phyloP scores from a whole-genome alignment of 352 stramenopile genomes.

The Thalassiosira oceanica region DNA sequence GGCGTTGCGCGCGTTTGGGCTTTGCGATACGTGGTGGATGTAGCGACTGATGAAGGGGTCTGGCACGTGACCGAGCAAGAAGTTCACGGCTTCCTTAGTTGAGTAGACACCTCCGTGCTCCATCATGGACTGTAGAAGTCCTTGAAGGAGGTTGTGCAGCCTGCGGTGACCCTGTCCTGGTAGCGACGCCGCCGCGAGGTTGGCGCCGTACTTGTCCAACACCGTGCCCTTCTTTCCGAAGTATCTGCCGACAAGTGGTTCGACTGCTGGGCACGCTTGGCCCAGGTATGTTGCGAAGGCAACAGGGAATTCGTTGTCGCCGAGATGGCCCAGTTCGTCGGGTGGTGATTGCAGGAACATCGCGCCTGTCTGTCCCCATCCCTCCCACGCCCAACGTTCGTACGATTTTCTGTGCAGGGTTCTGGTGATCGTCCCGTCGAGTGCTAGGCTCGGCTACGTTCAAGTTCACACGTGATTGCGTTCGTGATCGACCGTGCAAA shows the following conservation, averaged over 20 bases:
- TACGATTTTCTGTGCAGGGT: background rate
- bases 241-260: slow-evolving; percentile 5
- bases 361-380: background rate
- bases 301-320: slow-evolving; percentile 2
- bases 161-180: slow-evolving; percentile 4
- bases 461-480: slow-evolving; percentile 3
- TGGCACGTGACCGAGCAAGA: slow-evolving; percentile 8
- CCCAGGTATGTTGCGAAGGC: slow-evolving; percentile 9
- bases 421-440: background rate
- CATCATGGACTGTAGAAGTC: slow-evolving; percentile 10
- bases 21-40: background rate
- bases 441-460: background rate
- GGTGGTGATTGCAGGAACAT: slow-evolving; percentile 7
- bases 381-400: slow-evolving; percentile 9
- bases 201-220: slow-evolving; percentile 18
- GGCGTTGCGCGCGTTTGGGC: background rate
- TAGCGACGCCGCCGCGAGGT: slow-evolving; percentile 13
- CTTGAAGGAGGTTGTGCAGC: slow-evolving; percentile 7
- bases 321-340: slow-evolving; percentile 4
- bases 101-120: slow-evolving; percentile 1
- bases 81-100: slow-evolving; percentile 6
- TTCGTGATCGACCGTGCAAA: slow-evolving; percentile 1
- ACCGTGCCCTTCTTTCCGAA: slow-evolving; percentile 14
- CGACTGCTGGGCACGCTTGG: slow-evolving; percentile 11
- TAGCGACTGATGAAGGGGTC: background rate